These are phyloP conservation scores for Russula sp. DNA, from an alignment of 768 basidiomycete genomes.

Conservation along the genomic window DNA sequence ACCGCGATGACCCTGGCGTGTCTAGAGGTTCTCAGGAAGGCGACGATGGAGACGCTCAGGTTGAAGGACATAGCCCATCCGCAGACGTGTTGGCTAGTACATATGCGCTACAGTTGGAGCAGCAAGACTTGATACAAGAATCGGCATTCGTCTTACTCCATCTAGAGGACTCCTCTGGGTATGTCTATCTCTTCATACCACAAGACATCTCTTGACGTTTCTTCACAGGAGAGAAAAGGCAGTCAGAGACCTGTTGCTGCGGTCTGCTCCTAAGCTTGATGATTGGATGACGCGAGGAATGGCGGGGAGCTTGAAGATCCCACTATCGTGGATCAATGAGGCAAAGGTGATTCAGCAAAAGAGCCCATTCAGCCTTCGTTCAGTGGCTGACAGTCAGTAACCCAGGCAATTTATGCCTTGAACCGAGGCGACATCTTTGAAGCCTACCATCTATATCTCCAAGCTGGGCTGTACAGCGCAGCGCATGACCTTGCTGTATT, in stretches of 20 bases:
- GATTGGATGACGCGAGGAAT: constrained; percentile 69
- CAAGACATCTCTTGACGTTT: not conserved
- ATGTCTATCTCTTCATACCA: constrained; percentile 27
- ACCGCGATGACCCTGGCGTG: constrained; percentile 49
- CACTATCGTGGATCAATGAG: constrained; percentile 82
- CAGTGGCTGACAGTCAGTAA: constrained; percentile 1
- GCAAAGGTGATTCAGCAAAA: constrained; percentile 52
- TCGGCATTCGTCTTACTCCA: constrained; percentile 87
- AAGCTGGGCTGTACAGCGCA: constrained; percentile 58
- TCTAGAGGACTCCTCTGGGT: constrained; percentile 76
- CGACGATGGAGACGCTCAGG: constrained; percentile 38
- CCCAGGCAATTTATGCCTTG: constrained; percentile 60
- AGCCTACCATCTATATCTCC: constrained; percentile 71
- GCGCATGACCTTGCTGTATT: constrained; percentile 81
- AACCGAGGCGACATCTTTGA: constrained; percentile 54
- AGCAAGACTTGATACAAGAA: constrained; percentile 71
- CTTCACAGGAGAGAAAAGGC: constrained; percentile 66
- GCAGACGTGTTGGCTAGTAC: constrained; percentile 78
- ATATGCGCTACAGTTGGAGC: constrained; percentile 85
- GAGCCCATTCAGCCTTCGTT: not conserved
- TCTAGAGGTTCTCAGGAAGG: constrained; percentile 31
- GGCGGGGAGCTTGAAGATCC: constrained; percentile 72
- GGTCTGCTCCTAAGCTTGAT: constrained; percentile 58
- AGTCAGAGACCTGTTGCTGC: constrained; percentile 70
- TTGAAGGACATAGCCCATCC: constrained; percentile 73